Conservation (phyloP, 1,139 yeast genomes). For the Saccharomyces hybrid region DNA sequence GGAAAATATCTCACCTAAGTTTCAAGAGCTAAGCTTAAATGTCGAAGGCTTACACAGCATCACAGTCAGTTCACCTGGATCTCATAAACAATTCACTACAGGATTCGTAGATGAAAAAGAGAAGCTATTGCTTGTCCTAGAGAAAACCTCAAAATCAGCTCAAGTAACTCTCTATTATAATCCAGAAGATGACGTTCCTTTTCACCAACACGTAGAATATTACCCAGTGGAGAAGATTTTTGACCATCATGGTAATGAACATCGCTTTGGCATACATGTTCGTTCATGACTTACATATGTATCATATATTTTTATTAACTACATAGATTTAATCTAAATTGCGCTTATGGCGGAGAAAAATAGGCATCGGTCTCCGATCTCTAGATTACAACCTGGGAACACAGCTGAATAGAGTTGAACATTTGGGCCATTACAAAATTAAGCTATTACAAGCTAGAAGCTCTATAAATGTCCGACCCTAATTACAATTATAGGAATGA, state of each 20-base stretch:
- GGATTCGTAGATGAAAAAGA: constrained; percentile 9
- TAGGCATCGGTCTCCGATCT: too few relatives aligned
- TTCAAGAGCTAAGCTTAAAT: neutral
- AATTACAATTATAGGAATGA: too few relatives aligned
- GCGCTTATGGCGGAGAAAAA: neutral
- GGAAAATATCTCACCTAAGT: neutral
- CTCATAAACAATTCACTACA: constrained; percentile 10
- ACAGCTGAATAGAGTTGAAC: too few relatives aligned
- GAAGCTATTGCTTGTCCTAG: constrained; percentile 5
- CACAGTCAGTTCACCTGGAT: neutral
- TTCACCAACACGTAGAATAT: constrained; percentile 12
- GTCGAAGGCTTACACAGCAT: neutral
- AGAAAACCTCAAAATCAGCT: neutral
- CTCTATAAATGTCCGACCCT: too few relatives aligned
- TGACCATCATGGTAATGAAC: constrained; percentile 17
- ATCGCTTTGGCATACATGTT: constrained; percentile 19
- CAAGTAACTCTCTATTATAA: neutral
- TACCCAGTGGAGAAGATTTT: constrained; percentile 24
- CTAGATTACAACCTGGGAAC: too few relatives aligned
- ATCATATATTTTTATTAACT: neutral
- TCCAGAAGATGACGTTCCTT: constrained; percentile 1
- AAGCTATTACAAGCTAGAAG: too few relatives aligned
- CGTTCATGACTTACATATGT: neutral
- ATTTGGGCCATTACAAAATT: too few relatives aligned
- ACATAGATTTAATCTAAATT: too few relatives aligned